These are phyloP conservation scores for Ascochyta koolunga DNA, from an alignment of 2,329 filamentous ascomycete species.

Conservation along the genomic window DNA sequence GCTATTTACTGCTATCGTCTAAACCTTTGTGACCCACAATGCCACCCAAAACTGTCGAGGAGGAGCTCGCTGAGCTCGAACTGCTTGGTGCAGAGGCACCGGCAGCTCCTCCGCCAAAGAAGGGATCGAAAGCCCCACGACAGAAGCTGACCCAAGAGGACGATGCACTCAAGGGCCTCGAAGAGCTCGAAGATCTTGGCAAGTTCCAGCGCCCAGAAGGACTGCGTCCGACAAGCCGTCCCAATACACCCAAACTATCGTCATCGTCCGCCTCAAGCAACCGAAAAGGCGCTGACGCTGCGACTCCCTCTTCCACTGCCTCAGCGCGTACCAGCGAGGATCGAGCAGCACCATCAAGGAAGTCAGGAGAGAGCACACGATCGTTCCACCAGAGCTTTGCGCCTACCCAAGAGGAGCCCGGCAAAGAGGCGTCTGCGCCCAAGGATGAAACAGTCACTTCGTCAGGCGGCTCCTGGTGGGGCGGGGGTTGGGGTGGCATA, in stretches of 20 bases:
- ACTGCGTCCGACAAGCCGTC: slow-evolving; percentile 68
- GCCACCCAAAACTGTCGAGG: slow-evolving; percentile 52
- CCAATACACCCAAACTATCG: slow-evolving; percentile 77
- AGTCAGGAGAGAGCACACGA: slow-evolving; percentile 77
- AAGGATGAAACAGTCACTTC: slow-evolving; percentile 50
- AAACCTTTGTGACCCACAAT: slow-evolving; percentile 25
- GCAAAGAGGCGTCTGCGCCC: slow-evolving; percentile 58
- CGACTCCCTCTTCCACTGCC: slow-evolving; percentile 48
- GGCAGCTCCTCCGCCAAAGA: slow-evolving; percentile 47
- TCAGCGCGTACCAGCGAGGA: slow-evolving; percentile 64
- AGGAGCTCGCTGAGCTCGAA: slow-evolving; percentile 55
- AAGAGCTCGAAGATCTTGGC: slow-evolving; percentile 66
- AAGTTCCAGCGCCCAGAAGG: slow-evolving; percentile 59
- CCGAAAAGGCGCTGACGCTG: slow-evolving; percentile 42
- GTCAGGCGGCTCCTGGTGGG: slow-evolving; percentile 62
- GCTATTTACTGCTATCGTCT: background rate
- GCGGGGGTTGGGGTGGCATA: slow-evolving; percentile 75
- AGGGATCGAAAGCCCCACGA: slow-evolving; percentile 54
- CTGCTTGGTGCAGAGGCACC: slow-evolving; percentile 41
- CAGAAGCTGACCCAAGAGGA: slow-evolving; percentile 55
- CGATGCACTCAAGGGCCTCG: slow-evolving; percentile 86
- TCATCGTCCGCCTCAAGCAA: slow-evolving; percentile 52
- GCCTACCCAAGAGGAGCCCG: slow-evolving; percentile 58
- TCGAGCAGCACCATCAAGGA: slow-evolving; percentile 61
- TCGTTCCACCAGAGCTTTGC: slow-evolving; percentile 76